Percentiles rank a stretch among this genome's conserved stretches.
Evolutionary conservation across 1,284 basidiomycete species (phyloP).

Genomic region (Austroboletus novae-zelandiae): DNA sequence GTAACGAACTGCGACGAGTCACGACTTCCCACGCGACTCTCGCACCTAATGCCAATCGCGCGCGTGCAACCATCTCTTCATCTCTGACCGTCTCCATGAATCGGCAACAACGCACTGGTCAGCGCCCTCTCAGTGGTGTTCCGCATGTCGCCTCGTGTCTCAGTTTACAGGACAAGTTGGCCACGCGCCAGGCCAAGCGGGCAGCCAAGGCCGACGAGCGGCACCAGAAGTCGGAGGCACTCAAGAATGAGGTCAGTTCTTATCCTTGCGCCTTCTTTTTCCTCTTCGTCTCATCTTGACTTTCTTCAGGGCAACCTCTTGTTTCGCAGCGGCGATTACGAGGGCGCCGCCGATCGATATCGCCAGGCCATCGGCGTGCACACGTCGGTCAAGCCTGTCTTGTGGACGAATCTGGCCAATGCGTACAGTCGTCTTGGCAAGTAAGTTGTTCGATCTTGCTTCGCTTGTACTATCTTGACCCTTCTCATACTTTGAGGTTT

Average conservation of each 20-base stretch:
- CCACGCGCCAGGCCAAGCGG: slow-evolving; percentile 1
- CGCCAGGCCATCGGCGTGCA: slow-evolving; percentile 8
- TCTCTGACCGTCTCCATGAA: neutral
- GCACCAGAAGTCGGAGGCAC: slow-evolving; percentile 5
- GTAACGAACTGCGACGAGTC: too few species aligned
- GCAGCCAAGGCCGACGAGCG: slow-evolving; percentile 9
- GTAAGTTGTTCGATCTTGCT: slow-evolving; percentile 1
- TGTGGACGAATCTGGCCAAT: slow-evolving; percentile 8
- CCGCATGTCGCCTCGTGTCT: neutral
- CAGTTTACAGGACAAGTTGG: neutral
- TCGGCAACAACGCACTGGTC: neutral
- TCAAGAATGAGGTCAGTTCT: slow-evolving; percentile 8
- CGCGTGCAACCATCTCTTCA: too few species aligned
- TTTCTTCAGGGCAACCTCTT: slow-evolving; percentile 6
- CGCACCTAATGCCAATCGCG: too few species aligned
- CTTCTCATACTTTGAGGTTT: neutral
- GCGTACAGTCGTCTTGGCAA: slow-evolving; percentile 11
- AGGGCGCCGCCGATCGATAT: slow-evolving; percentile 5
- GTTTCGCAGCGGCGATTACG: slow-evolving; percentile 5
- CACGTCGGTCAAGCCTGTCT: slow-evolving; percentile 3
- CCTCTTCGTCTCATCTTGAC: neutral
- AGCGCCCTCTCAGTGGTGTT: too few species aligned
- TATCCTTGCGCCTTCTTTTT: neutral
- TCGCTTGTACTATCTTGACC: neutral
- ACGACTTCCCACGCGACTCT: too few species aligned